Percentiles rank a stretch among this genome's conserved stretches.
These are phyloP conservation scores for Blepharisma undulans DNA, from an alignment of 169 alveolate genomes.

Conservation along the genomic window DNA sequence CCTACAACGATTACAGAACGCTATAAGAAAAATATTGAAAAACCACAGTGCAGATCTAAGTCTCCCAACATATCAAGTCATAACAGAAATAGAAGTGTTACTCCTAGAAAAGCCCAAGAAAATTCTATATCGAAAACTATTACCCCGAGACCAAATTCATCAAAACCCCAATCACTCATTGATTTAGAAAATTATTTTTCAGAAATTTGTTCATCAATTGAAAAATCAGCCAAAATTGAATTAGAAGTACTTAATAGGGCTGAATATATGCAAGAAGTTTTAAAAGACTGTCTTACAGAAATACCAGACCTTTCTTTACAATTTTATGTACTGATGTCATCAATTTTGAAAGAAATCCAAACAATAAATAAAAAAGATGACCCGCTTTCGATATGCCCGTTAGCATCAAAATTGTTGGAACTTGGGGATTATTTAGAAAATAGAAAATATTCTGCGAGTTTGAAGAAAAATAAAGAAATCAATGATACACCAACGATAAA, in stretches of 20 bases:
- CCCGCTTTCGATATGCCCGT: neutral
- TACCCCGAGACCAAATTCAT: neutral
- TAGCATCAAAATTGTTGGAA: neutral
- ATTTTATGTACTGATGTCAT: neutral
- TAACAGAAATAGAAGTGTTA: neutral
- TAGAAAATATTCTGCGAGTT: neutral
- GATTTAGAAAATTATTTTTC: constrained; percentile 4
- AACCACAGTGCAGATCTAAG: neutral
- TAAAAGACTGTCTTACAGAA: neutral
- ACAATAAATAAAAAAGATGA: neutral
- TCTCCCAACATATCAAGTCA: neutral
- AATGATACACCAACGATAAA: neutral
- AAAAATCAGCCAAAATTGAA: neutral
- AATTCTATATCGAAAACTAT: neutral
- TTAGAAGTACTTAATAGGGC: neutral
- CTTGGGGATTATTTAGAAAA: neutral
- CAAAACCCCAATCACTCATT: neutral
- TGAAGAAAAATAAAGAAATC: neutral
- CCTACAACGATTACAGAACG: neutral
- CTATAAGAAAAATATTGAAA: neutral
- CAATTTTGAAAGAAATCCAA: constrained; percentile 10
- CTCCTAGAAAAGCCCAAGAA: neutral
- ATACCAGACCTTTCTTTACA: neutral
- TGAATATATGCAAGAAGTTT: neutral
- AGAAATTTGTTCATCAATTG: neutral